Evolutionary conservation across 495 filamentous ascomycete genomes (phyloP), one percentile per base, ranked within the genome.

Genomic region (Penicillium flavigenum): DNA sequence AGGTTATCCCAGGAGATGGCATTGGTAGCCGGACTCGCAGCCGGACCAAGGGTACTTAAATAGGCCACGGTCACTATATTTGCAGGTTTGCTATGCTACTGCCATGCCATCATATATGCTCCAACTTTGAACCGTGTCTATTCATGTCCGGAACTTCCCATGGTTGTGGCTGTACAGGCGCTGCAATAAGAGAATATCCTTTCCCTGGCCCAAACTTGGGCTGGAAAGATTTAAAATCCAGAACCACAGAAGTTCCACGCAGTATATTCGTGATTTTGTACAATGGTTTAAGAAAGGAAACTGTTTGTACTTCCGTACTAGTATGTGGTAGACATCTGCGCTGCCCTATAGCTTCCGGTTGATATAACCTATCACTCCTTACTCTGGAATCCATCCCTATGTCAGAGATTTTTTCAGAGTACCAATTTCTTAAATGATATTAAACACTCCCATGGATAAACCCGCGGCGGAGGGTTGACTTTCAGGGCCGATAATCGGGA

Each of bases 11-110:
- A 11, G 65, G 60, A 16, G 73, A 72, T 65, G 69, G 73, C 11
- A 68, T 72, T 57, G 73, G 75, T 31, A 75, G 69, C 48, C 66
- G 73, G n/a, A 77, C 75, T 43, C 73, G 75, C 43, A 76, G 72
- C 60, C 72, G 73, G 19, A 75, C 73, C 51, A 75, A 77, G 60
- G 60, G 51, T 45, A 44, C 65, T 41, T 69, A 56, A 47, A 39
- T 34, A 32, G 20, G 14, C 5, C 9, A 27, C 16, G 7, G 19
- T 11, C 9, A 32, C 39, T 17, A 7, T 39, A 17, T n/a, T 11
- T 29, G 5, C 20, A 10, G 24, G 8, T 14, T 34, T 19, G 22
- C 31, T 5, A 16, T 47, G 36, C 5, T 44, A 12, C 16, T 46
- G 27, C 29, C 47, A 12, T 46, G 4, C 3, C 16, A 9, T 50